A percentile compares a stretch with the other conserved stretches of the same genome.
These are phyloP conservation scores for Starmerella sirachaensis DNA, from an alignment of 805 yeast genomes.

Conservation along the genomic window DNA sequence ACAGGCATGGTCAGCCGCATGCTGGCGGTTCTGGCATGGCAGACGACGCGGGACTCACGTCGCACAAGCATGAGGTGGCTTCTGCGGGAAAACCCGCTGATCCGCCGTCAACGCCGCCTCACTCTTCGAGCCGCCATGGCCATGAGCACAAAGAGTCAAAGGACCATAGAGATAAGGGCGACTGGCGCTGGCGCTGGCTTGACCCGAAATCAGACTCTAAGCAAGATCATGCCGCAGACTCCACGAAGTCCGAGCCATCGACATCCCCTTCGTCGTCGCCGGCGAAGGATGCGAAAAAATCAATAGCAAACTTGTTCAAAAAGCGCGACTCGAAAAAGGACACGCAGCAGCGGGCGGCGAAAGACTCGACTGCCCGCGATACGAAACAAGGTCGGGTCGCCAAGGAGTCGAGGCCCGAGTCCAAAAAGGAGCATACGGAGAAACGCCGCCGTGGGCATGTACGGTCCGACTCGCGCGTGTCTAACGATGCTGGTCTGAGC, in stretches of 20 bases:
- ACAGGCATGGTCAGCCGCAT: too few relatives aligned
- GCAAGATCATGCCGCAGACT: conserved; percentile 10
- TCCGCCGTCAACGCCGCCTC: too few relatives aligned
- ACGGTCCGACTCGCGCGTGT: conserved; percentile 12
- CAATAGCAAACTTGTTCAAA: conserved; percentile 22
- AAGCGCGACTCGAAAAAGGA: conserved; percentile 14
- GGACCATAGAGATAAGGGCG: conserved; percentile 4
- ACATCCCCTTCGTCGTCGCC: too few relatives aligned
- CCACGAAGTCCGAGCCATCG: too few relatives aligned
- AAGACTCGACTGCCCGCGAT: background rate
- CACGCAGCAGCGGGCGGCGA: background rate
- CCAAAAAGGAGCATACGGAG: background rate
- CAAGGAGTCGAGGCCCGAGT: background rate
- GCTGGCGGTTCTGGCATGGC: too few relatives aligned
- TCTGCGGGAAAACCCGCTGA: too few relatives aligned
- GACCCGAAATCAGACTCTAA: conserved; percentile 6
- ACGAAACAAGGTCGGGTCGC: background rate
- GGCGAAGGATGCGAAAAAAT: conserved; percentile 6
- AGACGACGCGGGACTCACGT: too few relatives aligned
- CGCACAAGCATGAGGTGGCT: too few relatives aligned
- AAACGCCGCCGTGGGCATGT: conserved; percentile 11
- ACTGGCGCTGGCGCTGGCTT: conserved; percentile 22
- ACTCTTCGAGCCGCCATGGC: background rate
- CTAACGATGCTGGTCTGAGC: too few relatives aligned
- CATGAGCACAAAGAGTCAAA: background rate